Percentiles rank a stretch among this genome's conserved stretches.
Conservation (phyloP, 371 early-diverging fungal species). For the Saksenaea oblongispora region DNA sequence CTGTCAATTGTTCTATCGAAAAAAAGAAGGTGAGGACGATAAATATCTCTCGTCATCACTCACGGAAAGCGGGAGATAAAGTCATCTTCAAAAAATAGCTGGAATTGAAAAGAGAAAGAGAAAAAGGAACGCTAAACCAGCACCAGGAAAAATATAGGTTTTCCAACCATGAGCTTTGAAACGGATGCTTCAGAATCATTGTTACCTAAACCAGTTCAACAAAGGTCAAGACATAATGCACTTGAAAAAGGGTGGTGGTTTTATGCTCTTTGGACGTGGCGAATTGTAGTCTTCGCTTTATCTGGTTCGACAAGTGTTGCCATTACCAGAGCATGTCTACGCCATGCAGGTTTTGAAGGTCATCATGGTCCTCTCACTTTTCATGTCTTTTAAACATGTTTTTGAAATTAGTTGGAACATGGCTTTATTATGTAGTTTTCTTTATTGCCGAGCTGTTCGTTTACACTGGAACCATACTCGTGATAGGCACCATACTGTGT, state of each 20-base stretch:
- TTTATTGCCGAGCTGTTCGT: conserved; percentile 39
- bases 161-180: neutral
- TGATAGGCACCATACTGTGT: conserved; percentile 35
- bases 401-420: conserved; percentile 12
- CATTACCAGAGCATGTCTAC: conserved; percentile 26
- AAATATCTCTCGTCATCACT: neutral
- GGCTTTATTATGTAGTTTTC: conserved; percentile 35
- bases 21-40: neutral
- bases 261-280: conserved; percentile 30
- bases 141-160: neutral
- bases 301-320: conserved; percentile 46
- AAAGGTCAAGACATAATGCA: neutral
- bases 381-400: neutral
- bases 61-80: neutral
- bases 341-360: conserved; percentile 10
- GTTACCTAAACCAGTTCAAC: neutral
- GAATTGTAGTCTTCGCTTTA: conserved; percentile 38
- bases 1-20: conserved; percentile 21
- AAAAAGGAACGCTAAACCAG: neutral
- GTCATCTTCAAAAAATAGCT: neutral
- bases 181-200: conserved; percentile 3
- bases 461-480: conserved; percentile 39
- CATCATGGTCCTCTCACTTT: neutral
- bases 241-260: neutral
- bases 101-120: neutral